Base-by-base conservation (phyloP, 495 filamentous ascomycete genomes). In the Trichocladium uniseriatum region DNA sequence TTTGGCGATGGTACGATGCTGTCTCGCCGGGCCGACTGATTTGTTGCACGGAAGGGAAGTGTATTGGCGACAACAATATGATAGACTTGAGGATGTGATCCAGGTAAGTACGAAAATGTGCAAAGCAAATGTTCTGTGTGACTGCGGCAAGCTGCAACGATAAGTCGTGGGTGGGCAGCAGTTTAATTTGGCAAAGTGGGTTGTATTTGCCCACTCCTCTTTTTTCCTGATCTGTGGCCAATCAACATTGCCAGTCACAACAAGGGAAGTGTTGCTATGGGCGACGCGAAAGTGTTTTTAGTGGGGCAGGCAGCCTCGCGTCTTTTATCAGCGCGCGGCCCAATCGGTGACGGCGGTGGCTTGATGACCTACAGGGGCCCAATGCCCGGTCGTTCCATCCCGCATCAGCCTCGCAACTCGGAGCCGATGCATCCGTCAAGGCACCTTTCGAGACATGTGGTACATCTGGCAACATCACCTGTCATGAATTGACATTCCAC, bases 391-490 rank as follows among this genome's bases (percentile, higher is more conserved):
- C 24, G 24, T 5, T 7, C 22, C 18, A 35, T 41, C 43, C 54
- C 36, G 28, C 38, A 15, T 43, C 46, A 46, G 54, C 51, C 51
- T 57, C 28, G 24, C 24, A 27, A 4, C 4, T 27, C 39, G 27
- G 42, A 21, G 43, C 49, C 53, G 36, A 8, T 27, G 3, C 24
- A 27, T 27, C 24, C 24, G 51, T 37, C 44, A 46, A 56, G 49
- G 48, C 28, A 43, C n/a, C 35, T 53, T 38, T 50, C 29, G 29
- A 6, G 3, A 28, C n/a, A n/a, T n/a, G 27, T 5, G 31, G 19
- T 6, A 41, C 44, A 60, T 60, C 52, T 52, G 49, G 52, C 51
- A 38, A 44, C 40, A 34, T 48, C 28, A 13, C 22, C 28, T 52
- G 16, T 44, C 31, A 4, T 29, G n/a, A n/a, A n/a, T n/a, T n/a